phyloP scores from a whole-genome alignment of 192 early-diverging fungal genomes.

The Backusella parvicylindrica region DNA sequence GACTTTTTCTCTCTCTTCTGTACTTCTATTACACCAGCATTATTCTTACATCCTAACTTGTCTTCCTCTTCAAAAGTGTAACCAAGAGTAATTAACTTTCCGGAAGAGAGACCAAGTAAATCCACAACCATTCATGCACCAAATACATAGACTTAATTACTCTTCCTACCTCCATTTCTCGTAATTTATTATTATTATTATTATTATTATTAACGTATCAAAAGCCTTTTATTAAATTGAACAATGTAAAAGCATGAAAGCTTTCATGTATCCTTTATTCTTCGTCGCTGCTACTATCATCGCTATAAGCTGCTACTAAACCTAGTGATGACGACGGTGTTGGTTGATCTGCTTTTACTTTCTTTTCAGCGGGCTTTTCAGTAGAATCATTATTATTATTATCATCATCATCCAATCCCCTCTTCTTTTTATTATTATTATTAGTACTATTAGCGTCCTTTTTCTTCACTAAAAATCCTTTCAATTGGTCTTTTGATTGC shows the following conservation, averaged over 20 bases:
- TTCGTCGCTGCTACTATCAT: conserved; percentile 18
- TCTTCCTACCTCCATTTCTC: no score
- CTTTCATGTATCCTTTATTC: background rate
- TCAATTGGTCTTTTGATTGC: background rate
- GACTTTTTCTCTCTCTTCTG: no score
- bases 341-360: background rate
- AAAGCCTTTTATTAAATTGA: background rate
- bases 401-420: background rate
- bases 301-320: conserved; percentile 21
- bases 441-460: background rate
- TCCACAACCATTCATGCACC: no score
- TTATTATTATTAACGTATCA: background rate
- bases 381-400: background rate
- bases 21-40: no score
- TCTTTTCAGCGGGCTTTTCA: background rate
- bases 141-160: no score
- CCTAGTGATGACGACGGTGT: background rate
- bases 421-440: background rate
- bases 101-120: no score
- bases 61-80: no score
- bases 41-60: no score
- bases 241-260: background rate
- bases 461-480: conserved; percentile 11
- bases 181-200: no score
- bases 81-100: no score